Evolutionary conservation across 2,329 filamentous ascomycete genomes (phyloP), one percentile per base, ranked within the genome.

Genomic region (Claviceps maximensis): DNA sequence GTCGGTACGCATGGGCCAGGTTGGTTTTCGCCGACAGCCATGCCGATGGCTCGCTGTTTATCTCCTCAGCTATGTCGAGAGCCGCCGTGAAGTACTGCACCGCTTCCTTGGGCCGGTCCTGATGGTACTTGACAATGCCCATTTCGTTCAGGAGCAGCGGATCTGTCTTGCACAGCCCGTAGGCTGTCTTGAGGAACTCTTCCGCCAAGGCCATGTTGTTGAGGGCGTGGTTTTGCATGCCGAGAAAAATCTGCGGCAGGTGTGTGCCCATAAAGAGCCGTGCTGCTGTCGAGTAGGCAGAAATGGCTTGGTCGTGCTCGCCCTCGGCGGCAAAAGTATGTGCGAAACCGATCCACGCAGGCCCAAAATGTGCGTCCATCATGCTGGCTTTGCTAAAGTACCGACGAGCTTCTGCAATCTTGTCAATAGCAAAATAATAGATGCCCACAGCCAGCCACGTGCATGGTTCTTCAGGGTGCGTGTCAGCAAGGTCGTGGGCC

Each of bases 331-430:
- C 93, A 66, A 98, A 98, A 0, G 93, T 98, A 67, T 98, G 94
- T 1, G 93, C 93, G 64, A 98, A 98, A 1, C 94, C 93, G 58
- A 98, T 97, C 93, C 93, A 98, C 3, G 93, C 93, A 1, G 93
- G 88, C 0, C 91, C 91, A 62, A 95, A 98, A 70, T 97, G 91
- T 7, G 91, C 87, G 64, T 98, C 90, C 84, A 98, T 91, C 74
- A 97, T 86, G 58, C 88, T 95, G 4, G 94, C 87, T 70, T 98
- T 98, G 63, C 88, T 95, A 68, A 98, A 98, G 73, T 93, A 98
- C 41, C 91, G 83, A 12, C 93, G 83, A 10, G 94, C 90, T 69
- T 98, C 93, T 3, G 93, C 86, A 54, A 98, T 89, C 62, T 89
- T 90, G 60, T 83, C 81, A 51, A 90, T 95, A 17, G 85, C 77